These are phyloP conservation scores for Apiospora kogelbergensis DNA, from an alignment of 2,329 filamentous ascomycete species.

Conservation along the genomic window DNA sequence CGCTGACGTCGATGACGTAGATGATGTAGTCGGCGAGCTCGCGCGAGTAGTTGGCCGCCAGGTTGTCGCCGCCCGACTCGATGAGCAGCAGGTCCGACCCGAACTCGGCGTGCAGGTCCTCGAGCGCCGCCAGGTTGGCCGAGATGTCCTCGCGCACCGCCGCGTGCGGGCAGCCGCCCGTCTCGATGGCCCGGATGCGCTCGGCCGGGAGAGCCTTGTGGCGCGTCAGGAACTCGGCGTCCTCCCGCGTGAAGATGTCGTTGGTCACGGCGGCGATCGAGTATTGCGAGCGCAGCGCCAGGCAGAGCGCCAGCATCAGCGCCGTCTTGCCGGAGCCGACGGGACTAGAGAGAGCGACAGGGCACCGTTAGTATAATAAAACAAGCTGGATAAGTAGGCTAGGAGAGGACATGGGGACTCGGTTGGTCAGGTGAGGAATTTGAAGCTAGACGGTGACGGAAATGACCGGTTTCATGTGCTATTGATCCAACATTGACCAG, in stretches of 20 bases:
- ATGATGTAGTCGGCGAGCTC: conserved; percentile 97
- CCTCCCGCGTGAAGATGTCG: conserved; percentile 98
- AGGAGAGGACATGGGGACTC: background rate
- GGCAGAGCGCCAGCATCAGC: conserved; percentile 91
- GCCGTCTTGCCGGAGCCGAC: conserved; percentile 98
- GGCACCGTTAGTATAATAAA: background rate
- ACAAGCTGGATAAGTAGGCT: no score
- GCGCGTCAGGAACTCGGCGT: conserved; percentile 93
- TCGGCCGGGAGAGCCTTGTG: conserved; percentile 78
- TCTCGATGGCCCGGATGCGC: conserved; percentile 95
- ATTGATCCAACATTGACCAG: background rate
- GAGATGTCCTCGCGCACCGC: conserved; percentile 97
- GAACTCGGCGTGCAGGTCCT: conserved; percentile 82
- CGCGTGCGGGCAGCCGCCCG: conserved; percentile 93
- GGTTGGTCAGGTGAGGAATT: background rate
- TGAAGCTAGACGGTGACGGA: background rate
- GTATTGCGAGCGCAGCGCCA: conserved; percentile 75
- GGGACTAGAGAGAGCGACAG: conserved; percentile 55
- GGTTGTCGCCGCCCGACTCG: conserved; percentile 93
- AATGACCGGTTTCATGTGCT: background rate
- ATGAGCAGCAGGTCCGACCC: conserved; percentile 84
- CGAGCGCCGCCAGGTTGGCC: conserved; percentile 87
- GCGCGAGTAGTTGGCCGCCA: conserved; percentile 93
- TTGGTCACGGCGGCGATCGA: conserved; percentile 95
- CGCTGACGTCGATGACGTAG: conserved; percentile 96